Conservation (phyloP, 2,329 filamentous ascomycete species). For the Nigrospora osmanthi region DNA sequence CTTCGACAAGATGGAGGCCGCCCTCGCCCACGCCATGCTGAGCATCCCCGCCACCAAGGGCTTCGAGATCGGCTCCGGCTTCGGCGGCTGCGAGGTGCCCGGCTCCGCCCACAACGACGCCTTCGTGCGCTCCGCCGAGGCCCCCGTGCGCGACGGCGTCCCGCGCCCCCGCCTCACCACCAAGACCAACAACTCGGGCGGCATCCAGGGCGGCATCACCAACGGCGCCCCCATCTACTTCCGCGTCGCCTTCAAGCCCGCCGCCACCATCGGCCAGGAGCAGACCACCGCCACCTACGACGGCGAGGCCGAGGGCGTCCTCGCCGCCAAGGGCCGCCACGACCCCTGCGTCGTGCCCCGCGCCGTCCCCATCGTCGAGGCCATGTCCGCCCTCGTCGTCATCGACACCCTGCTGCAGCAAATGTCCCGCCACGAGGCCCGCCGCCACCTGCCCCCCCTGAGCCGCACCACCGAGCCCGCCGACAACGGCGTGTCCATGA, state of each 20-base stretch:
- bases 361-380: constrained; percentile 82
- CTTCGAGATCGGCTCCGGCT: constrained; percentile 92
- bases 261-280: constrained; percentile 85
- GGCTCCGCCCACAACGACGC: constrained; percentile 91
- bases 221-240: constrained; percentile 95
- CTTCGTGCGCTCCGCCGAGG: constrained; percentile 55
- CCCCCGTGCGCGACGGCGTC: constrained; percentile 33
- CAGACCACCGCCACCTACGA: constrained; percentile 80
- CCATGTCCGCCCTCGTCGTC: constrained; percentile 81
- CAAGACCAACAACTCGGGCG: constrained; percentile 90
- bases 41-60: constrained; percentile 92
- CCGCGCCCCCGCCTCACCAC: constrained; percentile 63
- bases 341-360: constrained; percentile 89
- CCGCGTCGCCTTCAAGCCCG: constrained; percentile 88
- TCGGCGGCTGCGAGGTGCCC: constrained; percentile 75
- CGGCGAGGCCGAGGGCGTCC: constrained; percentile 58
- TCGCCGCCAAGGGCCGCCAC: constrained; percentile 89
- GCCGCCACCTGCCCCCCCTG: constrained; percentile 34
- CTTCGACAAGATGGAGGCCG: constrained; percentile 93
- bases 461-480: constrained; percentile 20
- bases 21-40: constrained; percentile 87
- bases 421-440: constrained; percentile 48
- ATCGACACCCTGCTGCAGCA: constrained; percentile 85
- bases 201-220: constrained; percentile 90
- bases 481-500: constrained; percentile 20